A percentile compares a stretch with the other conserved stretches of the same genome.
Evolutionary conservation across 345 rosid genomes (phyloP).

Genomic region (Pistacia vera): DNA sequence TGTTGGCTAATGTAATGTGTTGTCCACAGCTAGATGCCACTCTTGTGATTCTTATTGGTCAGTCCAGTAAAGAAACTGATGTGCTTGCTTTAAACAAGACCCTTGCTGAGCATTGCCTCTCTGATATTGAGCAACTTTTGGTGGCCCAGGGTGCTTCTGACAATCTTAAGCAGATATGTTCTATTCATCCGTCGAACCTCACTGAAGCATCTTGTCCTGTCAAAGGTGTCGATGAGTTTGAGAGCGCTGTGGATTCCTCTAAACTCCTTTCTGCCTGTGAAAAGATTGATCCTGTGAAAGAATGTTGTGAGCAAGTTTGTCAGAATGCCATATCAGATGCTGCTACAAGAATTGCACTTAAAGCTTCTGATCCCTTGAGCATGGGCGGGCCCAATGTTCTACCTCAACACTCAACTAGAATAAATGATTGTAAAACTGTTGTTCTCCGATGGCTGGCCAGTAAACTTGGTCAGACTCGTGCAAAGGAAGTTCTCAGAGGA

Average conservation of each 20-base stretch:
- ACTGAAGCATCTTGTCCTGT: slow-evolving; percentile 85
- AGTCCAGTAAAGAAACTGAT: slow-evolving; percentile 68
- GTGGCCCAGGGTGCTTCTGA: slow-evolving; percentile 69
- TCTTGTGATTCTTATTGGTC: slow-evolving; percentile 73
- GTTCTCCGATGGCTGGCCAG: slow-evolving; percentile 89
- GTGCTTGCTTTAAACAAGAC: slow-evolving; percentile 70
- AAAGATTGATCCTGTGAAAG: slow-evolving; percentile 84
- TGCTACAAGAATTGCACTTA: slow-evolving; percentile 63
- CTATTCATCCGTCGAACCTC: slow-evolving; percentile 65
- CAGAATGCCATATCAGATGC: slow-evolving; percentile 85
- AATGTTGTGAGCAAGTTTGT: slow-evolving; percentile 85
- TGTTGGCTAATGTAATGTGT: slow-evolving; percentile 89
- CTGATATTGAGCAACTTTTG: slow-evolving; percentile 83
- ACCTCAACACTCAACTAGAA: slow-evolving; percentile 60
- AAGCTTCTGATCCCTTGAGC: slow-evolving; percentile 50
- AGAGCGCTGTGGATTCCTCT: slow-evolving; percentile 60
- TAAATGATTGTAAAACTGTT: slow-evolving; percentile 69
- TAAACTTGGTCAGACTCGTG: slow-evolving; percentile 60
- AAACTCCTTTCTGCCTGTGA: slow-evolving; percentile 79
- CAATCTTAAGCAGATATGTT: slow-evolving; percentile 60
- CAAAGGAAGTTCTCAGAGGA: slow-evolving; percentile 80
- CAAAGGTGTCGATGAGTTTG: slow-evolving; percentile 70
- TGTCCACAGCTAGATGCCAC: slow-evolving; percentile 94
- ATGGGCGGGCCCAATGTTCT: slow-evolving; percentile 33
- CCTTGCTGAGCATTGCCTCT: slow-evolving; percentile 70